Percentiles rank a stretch among this genome's conserved stretches.
Evolutionary conservation across 257 asterid genomes (phyloP).

Genomic region (Marsdenia floribunda): DNA sequence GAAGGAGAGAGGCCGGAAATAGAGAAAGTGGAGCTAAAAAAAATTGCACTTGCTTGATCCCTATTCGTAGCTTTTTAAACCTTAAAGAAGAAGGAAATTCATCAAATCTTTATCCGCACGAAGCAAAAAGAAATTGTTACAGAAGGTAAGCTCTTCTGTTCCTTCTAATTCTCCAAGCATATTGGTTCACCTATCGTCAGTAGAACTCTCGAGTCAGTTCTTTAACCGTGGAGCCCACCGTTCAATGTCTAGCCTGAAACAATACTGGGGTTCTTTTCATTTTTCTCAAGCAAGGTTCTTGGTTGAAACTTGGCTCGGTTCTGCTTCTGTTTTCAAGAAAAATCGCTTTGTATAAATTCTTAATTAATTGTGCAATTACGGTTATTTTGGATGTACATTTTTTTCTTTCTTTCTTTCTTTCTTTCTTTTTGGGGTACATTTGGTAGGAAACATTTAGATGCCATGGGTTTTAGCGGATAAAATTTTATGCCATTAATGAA

Average conservation of each 20-base stretch:
- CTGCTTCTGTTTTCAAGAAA: neutral
- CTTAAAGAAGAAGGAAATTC: neutral
- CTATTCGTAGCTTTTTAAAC: neutral
- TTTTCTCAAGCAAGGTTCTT: constrained; percentile 4
- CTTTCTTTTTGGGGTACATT: neutral
- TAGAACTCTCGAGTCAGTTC: neutral
- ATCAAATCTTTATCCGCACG: neutral
- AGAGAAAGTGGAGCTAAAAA: neutral
- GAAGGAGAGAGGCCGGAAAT: neutral
- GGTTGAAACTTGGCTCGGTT: neutral
- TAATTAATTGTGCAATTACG: neutral
- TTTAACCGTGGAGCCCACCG: neutral
- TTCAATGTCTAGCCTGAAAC: neutral
- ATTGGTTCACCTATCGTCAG: constrained; percentile 1
- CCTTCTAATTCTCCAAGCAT: neutral
- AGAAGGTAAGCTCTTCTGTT: neutral
- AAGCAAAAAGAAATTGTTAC: neutral
- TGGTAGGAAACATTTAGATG: neutral
- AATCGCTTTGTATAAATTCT: neutral
- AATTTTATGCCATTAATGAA: neutral
- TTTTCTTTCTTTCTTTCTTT: neutral
- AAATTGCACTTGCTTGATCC: neutral
- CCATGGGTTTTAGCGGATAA: neutral
- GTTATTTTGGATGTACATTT: neutral
- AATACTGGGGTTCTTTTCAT: neutral